A percentile compares a stretch with the other conserved stretches of the same genome.
phyloP scores from a whole-genome alignment of 2,329 filamentous ascomycete species.

The Sporothrix sp. region DNA sequence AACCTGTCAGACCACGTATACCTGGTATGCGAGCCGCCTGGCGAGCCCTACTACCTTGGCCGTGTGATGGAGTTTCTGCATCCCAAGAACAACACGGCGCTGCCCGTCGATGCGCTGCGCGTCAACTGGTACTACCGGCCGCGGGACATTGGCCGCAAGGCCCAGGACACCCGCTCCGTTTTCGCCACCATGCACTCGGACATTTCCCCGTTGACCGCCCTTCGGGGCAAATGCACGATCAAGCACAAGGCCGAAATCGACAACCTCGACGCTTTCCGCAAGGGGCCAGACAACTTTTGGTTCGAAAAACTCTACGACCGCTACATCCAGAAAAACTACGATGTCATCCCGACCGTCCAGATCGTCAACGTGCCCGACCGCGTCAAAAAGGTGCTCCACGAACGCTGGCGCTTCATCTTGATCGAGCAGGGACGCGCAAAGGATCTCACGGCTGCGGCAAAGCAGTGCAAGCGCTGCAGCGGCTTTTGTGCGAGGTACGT shows the following conservation, averaged over 20 bases:
- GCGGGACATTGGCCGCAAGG: constrained; percentile 87
- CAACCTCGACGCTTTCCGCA: constrained; percentile 75
- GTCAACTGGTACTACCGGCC: constrained; percentile 99
- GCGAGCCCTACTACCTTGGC: constrained; percentile 94
- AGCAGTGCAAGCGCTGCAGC: constrained; percentile 87
- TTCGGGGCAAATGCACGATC: constrained; percentile 90
- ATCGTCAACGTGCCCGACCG: constrained; percentile 94
- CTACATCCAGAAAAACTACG: constrained; percentile 96
- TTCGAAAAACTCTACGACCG: constrained; percentile 96
- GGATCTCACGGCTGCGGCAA: constrained; percentile 90
- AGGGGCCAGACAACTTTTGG: constrained; percentile 82
- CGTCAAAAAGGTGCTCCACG: constrained; percentile 91
- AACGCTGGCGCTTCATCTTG: constrained; percentile 92
- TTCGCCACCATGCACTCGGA: constrained; percentile 99
- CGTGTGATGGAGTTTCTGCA: constrained; percentile 98
- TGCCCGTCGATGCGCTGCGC: constrained; percentile 74
- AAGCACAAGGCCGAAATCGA: constrained; percentile 78
- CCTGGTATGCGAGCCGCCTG: constrained; percentile 91
- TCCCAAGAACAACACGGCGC: constrained; percentile 59
- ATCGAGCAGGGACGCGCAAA: constrained; percentile 90
- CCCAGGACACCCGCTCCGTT: constrained; percentile 79
- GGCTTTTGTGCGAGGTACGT: constrained; percentile 84
- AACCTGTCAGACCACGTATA: constrained; percentile 63
- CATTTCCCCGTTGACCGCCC: constrained; percentile 79
- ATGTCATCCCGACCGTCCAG: constrained; percentile 81